Percentiles rank a stretch among this genome's conserved stretches.
Conservation (phyloP, 345 rosid species). For the Chamaenerion angustifolium region DNA sequence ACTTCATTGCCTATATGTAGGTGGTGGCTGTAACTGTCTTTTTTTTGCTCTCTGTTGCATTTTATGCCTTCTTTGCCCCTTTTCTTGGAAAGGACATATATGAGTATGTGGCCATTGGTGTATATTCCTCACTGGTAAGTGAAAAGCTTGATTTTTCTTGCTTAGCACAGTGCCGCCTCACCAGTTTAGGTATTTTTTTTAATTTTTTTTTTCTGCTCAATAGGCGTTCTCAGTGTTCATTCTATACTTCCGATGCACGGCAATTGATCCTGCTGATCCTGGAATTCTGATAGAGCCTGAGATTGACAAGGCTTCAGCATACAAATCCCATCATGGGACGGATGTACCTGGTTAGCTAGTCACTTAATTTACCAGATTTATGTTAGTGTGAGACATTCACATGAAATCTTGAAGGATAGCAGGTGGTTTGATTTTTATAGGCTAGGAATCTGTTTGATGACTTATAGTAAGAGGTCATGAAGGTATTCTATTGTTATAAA, state of each 20-base stretch:
- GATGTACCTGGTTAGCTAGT: constrained; percentile 31
- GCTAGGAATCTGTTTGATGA: background rate
- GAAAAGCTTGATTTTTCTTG: background rate
- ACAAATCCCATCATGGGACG: constrained; percentile 38
- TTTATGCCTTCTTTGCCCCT: constrained; percentile 89
- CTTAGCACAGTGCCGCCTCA: background rate
- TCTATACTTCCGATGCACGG: constrained; percentile 75
- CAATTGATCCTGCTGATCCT: constrained; percentile 93
- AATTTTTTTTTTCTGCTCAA: constrained; percentile 5
- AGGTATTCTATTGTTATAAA: background rate
- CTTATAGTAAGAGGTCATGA: constrained; percentile 23
- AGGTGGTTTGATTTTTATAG: background rate
- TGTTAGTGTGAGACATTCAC: too few species aligned
- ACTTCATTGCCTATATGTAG: constrained; percentile 12
- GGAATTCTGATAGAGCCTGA: constrained; percentile 42
- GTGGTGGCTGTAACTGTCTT: constrained; percentile 82
- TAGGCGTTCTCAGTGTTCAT: constrained; percentile 67
- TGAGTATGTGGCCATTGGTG: constrained; percentile 51
- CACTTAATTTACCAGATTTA: too few species aligned
- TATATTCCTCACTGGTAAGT: constrained; percentile 70
- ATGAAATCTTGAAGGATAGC: background rate
- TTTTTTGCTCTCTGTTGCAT: constrained; percentile 62
- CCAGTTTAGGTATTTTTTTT: background rate
- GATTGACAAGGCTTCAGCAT: constrained; percentile 31
- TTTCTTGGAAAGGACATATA: constrained; percentile 62